A percentile compares a stretch with the other conserved stretches of the same genome.
phyloP scores from a whole-genome alignment of 164 flowering plant genomes.

The Paratinospora sagittata region DNA sequence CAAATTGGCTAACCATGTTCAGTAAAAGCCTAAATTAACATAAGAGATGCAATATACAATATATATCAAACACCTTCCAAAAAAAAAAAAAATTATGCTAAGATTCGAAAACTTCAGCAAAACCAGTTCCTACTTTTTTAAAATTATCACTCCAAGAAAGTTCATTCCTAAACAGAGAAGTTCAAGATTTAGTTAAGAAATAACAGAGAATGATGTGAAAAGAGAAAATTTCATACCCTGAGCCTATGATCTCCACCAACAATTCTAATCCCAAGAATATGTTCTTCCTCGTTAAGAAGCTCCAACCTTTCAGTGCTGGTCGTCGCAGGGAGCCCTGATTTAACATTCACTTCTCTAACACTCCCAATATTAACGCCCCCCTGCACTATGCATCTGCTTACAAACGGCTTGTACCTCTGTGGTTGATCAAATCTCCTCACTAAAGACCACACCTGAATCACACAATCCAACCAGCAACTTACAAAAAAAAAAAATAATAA shows the following conservation, averaged over 20 bases:
- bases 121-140: no score
- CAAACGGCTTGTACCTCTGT: slow-evolving; percentile 76
- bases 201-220: not conserved
- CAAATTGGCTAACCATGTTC: no score
- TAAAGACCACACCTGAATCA: slow-evolving; percentile 67
- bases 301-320: slow-evolving; percentile 85
- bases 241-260: slow-evolving; percentile 88
- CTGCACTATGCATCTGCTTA: slow-evolving; percentile 63
- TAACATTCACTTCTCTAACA: slow-evolving; percentile 82
- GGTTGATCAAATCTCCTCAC: slow-evolving; percentile 92
- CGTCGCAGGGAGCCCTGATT: slow-evolving; percentile 85
- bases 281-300: slow-evolving; percentile 71
- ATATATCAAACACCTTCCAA: no score
- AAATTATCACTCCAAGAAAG: no score
- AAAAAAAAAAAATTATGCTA: no score
- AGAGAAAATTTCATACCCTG: slow-evolving; percentile 34
- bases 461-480: slow-evolving; percentile 5
- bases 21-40: no score
- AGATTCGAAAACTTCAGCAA: no score
- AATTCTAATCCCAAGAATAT: slow-evolving; percentile 65
- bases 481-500: not conserved
- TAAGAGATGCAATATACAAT: no score
- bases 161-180: no score
- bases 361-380: slow-evolving; percentile 79
- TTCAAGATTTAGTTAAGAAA: not conserved